Evolutionary conservation across 208 protist genomes (phyloP).

Genomic region (Acanthamoeba polyphaga): DNA sequence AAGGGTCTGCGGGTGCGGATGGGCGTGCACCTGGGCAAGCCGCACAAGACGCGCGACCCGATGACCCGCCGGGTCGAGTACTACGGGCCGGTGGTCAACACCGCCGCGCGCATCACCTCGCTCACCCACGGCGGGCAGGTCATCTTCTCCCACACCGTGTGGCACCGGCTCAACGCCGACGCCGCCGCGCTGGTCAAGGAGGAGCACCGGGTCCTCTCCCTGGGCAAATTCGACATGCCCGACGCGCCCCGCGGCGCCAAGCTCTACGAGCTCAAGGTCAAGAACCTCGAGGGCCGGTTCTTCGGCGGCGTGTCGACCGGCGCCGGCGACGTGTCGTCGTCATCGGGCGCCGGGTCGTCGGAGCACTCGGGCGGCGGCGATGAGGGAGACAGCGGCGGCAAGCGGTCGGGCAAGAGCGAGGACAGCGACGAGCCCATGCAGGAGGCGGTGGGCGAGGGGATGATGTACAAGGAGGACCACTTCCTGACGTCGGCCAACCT

Average conservation of each 20-base stretch:
- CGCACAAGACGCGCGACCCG: constrained; percentile 21
- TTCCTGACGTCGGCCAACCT: constrained; percentile 76
- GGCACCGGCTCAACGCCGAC: no score
- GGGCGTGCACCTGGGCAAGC: constrained; percentile 49
- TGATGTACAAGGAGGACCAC: constrained; percentile 59
- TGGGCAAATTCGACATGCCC: constrained; percentile 72
- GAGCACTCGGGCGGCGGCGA: no score
- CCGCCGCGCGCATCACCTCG: constrained; percentile 41
- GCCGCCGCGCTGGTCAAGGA: no score
- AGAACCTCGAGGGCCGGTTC: constrained; percentile 51
- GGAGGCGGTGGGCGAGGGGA: background rate
- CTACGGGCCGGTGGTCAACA: constrained; percentile 61
- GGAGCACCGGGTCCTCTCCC: no score
- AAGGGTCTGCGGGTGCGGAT: constrained; percentile 65
- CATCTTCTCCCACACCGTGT: no score
- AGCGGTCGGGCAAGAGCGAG: background rate
- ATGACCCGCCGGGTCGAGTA: constrained; percentile 62
- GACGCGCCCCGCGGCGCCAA: background rate
- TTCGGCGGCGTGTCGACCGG: constrained; percentile 44
- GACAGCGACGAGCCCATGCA: background rate
- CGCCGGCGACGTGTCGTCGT: background rate
- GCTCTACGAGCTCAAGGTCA: constrained; percentile 11
- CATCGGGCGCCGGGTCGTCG: no score
- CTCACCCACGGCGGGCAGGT: constrained; percentile 70
- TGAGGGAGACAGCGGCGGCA: no score